Base-by-base conservation (phyloP, 768 basidiomycete species). In the Krasilnikovozyma curviuscula region DNA sequence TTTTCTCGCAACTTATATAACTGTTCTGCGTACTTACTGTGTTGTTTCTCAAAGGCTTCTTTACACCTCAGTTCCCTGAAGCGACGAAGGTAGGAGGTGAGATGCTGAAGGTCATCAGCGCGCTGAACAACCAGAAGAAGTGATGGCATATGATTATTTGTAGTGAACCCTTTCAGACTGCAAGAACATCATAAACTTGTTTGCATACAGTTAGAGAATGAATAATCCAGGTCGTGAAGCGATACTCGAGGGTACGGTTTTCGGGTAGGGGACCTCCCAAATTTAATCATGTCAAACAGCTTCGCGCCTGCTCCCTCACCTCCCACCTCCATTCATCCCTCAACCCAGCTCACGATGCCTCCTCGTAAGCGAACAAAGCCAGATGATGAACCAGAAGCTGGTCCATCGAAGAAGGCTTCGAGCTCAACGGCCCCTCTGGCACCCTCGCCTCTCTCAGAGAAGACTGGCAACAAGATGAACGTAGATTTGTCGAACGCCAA, bases 81-180 rank as follows among this genome's bases (percentile, higher is more conserved):
- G 85, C 80, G 9, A 78, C 74, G 19, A 76, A 71, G 62, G 64
- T 91, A 40, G 85, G 85, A 0, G 72, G 76, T 23, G 78, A 79
- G 65, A 95, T 91, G 88, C 81, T 91, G 59, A 81, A 79, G 66
- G 79, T 77, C 1, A 78, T 93, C 21, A n/a, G n/a, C n/a, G n/a
- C n/a, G n/a, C n/a, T n/a, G n/a, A n/a, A n/a, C n/a, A n/a, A n/a
- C n/a, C n/a, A n/a, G n/a, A n/a, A n/a, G n/a, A n/a, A n/a, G n/a
- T n/a, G n/a, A n/a, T n/a, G n/a, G n/a, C n/a, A n/a, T n/a, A n/a
- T n/a, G n/a, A n/a, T n/a, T n/a, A n/a, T n/a, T n/a, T n/a, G n/a
- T n/a, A n/a, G n/a, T n/a, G n/a, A n/a, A n/a, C n/a, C n/a, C n/a
- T n/a, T n/a, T n/a, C n/a, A n/a, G n/a, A n/a, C n/a, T n/a, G n/a